A percentile compares a stretch with the other conserved stretches of the same genome.
Evolutionary conservation across 306 rosid genomes (phyloP).

Genomic region (Leucaena leucocephala): DNA sequence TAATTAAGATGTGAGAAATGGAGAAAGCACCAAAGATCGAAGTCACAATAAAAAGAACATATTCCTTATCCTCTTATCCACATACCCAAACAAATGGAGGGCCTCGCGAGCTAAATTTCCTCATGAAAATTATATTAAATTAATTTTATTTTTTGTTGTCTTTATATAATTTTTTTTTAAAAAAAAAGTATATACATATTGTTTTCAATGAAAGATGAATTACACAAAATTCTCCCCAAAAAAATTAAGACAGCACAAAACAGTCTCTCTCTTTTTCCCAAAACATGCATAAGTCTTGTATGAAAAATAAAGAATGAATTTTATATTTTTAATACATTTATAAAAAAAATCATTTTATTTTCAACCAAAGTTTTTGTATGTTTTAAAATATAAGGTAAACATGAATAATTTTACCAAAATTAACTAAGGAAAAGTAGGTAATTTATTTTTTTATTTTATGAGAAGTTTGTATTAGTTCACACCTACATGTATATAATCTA

Average conservation of each 20-base stretch:
- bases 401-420: background rate
- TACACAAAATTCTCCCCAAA: background rate
- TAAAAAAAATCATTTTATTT: too few species aligned
- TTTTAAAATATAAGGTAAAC: background rate
- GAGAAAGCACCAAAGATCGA: background rate
- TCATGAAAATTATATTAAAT: background rate
- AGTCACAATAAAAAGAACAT: background rate
- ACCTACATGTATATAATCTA: too few species aligned
- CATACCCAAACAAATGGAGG: background rate
- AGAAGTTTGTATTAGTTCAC: background rate
- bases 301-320: too few species aligned
- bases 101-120: background rate
- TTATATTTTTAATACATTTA: too few species aligned
- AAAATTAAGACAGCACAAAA: background rate
- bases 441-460: background rate
- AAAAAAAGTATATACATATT: background rate
- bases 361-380: too few species aligned
- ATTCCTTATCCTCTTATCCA: background rate
- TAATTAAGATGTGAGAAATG: background rate
- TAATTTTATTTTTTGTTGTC: background rate
- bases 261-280: background rate
- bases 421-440: background rate
- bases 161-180: background rate
- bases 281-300: background rate
- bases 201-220: background rate